These are phyloP conservation scores for Pseudoscleropodium purum DNA, from an alignment of 225 moss, liverwort and hornwort species.

Conservation along the genomic window DNA sequence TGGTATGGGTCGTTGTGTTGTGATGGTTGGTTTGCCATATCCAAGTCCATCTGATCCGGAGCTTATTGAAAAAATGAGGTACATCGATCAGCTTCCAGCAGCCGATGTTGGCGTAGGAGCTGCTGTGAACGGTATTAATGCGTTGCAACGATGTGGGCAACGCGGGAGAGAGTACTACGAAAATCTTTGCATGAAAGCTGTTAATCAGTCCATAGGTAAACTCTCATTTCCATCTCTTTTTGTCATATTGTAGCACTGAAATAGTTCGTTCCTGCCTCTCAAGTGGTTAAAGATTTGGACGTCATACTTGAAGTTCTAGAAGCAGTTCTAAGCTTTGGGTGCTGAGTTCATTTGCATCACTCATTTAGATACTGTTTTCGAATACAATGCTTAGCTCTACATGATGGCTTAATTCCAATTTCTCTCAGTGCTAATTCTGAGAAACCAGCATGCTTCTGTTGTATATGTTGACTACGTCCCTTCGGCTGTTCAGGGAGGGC, in stretches of 20 bases:
- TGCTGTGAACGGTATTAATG: not conserved
- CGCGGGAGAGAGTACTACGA: slow-evolving; percentile 87
- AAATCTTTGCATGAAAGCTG: slow-evolving; percentile 98
- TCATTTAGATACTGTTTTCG: not conserved
- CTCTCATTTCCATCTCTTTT: not conserved
- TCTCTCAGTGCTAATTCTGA: not conserved
- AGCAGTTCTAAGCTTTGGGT: not conserved
- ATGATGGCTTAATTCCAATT: not conserved
- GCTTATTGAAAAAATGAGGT: slow-evolving; percentile 82
- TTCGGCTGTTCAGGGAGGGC: slow-evolving; percentile 48
- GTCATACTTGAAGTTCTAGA: not conserved
- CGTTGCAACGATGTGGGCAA: slow-evolving; percentile 41
- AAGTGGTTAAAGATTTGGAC: not conserved
- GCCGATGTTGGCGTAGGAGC: not conserved
- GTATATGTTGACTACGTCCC: not conserved
- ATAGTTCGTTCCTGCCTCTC: not conserved
- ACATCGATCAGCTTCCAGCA: slow-evolving; percentile 59
- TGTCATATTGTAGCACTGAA: not conserved
- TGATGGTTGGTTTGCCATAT: slow-evolving; percentile 94
- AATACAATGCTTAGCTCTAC: not conserved
- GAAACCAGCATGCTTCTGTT: not conserved
- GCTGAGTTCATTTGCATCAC: too few species aligned
- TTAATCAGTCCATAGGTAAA: slow-evolving; percentile 89
- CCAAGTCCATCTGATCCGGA: slow-evolving; percentile 88
- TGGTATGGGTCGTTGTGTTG: slow-evolving; percentile 96